These are phyloP conservation scores for Vigna unguiculata DNA, from an alignment of 306 rosid genomes.

Conservation along the genomic window DNA sequence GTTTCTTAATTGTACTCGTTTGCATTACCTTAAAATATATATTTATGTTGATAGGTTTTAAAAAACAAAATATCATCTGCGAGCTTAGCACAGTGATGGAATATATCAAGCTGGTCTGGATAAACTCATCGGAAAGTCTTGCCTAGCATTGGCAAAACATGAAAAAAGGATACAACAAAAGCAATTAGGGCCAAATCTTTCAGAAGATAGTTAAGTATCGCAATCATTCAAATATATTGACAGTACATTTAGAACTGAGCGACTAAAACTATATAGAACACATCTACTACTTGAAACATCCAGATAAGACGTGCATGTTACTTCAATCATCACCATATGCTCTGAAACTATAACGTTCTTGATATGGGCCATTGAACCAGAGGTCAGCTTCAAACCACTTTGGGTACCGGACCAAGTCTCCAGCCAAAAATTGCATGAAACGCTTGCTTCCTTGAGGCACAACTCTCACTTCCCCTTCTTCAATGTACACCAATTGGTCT, in stretches of 20 bases:
- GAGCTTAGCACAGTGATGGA: too few relatives aligned
- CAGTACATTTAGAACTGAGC: slow-evolving; percentile 3
- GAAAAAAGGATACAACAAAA: not conserved
- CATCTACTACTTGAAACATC: not conserved
- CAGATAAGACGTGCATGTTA: not conserved
- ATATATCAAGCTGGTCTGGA: not conserved
- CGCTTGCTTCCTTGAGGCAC: slow-evolving; percentile 85
- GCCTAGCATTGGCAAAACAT: not conserved
- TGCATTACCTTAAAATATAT: not conserved
- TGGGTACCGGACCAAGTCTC: slow-evolving; percentile 85
- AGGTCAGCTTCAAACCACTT: slow-evolving; percentile 95
- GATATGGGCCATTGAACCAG: slow-evolving; percentile 86
- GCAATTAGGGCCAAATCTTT: not conserved
- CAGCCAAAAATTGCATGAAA: slow-evolving; percentile 81
- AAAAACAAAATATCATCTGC: too few relatives aligned
- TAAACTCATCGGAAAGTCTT: not conserved
- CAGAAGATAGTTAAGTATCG: slow-evolving; percentile 7
- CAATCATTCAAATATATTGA: slow-evolving; percentile 1
- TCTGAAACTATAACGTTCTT: slow-evolving; percentile 81
- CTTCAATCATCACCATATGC: slow-evolving; percentile 80
- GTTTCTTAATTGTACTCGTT: not conserved
- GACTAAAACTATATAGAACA: not conserved
- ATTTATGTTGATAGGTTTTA: not conserved
- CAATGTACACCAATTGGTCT: slow-evolving; percentile 86
- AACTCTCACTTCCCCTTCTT: slow-evolving; percentile 94